These are phyloP conservation scores for Pontederia crassipes DNA, from an alignment of 176 grass and related monocot genomes.

Conservation along the genomic window DNA sequence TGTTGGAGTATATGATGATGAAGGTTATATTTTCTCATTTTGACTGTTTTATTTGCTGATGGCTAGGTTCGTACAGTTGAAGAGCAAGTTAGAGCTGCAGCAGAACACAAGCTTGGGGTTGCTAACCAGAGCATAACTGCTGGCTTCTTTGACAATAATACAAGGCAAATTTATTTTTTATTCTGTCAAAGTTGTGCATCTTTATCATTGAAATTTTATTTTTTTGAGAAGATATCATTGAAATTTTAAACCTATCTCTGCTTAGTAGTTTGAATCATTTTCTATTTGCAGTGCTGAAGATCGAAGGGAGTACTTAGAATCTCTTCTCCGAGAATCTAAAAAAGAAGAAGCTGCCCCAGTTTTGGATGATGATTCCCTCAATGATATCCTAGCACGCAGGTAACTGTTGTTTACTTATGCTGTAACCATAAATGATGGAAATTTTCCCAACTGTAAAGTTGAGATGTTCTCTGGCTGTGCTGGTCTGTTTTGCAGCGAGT, in stretches of 20 bases:
- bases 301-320: constrained; percentile 93
- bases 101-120: constrained; percentile 95
- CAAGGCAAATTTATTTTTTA: constrained; percentile 39
- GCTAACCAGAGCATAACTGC: constrained; percentile 99
- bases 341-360: constrained; percentile 96
- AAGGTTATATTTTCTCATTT: too few species aligned
- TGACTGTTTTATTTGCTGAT: constrained; percentile 13
- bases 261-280: background rate
- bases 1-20: too few species aligned
- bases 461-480: too few species aligned
- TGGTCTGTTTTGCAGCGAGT: constrained; percentile 49
- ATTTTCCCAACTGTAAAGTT: too few species aligned
- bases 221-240: background rate
- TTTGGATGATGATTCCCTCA: constrained; percentile 87
- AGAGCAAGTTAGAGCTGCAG: constrained; percentile 99
- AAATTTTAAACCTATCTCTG: constrained; percentile 9
- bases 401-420: constrained; percentile 8
- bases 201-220: too few species aligned
- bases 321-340: constrained; percentile 81
- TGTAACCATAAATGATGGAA: too few species aligned
- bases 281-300: constrained; percentile 76
- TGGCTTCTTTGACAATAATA: constrained; percentile 99
- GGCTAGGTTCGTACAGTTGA: constrained; percentile 70
- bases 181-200: too few species aligned
- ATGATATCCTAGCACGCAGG: constrained; percentile 89